Conservation (phyloP, 2,329 filamentous ascomycete genomes). For the Colletotrichum tanaceti region DNA sequence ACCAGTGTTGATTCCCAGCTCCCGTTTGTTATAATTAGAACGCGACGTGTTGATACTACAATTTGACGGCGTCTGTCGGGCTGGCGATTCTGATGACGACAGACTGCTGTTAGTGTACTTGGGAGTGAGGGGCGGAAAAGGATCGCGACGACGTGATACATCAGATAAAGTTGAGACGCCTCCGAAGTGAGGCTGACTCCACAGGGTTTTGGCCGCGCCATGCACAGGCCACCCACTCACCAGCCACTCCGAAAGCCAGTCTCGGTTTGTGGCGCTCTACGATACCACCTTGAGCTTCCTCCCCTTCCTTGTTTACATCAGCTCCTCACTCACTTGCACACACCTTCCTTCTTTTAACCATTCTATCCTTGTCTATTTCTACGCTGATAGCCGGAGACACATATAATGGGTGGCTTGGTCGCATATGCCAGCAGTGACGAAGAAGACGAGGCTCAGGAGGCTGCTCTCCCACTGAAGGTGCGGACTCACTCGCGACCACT, state of each 20-base stretch:
- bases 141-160: slow-evolving; percentile 31
- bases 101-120: slow-evolving; percentile 16
- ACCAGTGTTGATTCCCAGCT: slow-evolving; percentile 20
- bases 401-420: slow-evolving; percentile 58
- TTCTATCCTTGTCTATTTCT: slow-evolving; percentile 24
- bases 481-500: background rate
- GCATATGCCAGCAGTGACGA: slow-evolving; percentile 65
- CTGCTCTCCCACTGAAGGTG: slow-evolving; percentile 21
- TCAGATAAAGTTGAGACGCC: slow-evolving; percentile 30
- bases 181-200: slow-evolving; percentile 27
- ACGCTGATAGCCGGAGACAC: too few relatives aligned
- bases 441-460: slow-evolving; percentile 52
- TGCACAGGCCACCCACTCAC: background rate
- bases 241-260: background rate
- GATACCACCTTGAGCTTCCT: background rate
- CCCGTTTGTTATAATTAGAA: background rate
- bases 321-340: background rate
- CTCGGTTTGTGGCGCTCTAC: slow-evolving; percentile 7
- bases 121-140: slow-evolving; percentile 35
- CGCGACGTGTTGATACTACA: background rate
- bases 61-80: background rate
- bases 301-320: background rate
- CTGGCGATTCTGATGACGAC: slow-evolving; percentile 16
- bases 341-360: slow-evolving; percentile 34
- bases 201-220: background rate